phyloP scores from a whole-genome alignment of 805 yeast species.

The Teunomyces tritomae region DNA sequence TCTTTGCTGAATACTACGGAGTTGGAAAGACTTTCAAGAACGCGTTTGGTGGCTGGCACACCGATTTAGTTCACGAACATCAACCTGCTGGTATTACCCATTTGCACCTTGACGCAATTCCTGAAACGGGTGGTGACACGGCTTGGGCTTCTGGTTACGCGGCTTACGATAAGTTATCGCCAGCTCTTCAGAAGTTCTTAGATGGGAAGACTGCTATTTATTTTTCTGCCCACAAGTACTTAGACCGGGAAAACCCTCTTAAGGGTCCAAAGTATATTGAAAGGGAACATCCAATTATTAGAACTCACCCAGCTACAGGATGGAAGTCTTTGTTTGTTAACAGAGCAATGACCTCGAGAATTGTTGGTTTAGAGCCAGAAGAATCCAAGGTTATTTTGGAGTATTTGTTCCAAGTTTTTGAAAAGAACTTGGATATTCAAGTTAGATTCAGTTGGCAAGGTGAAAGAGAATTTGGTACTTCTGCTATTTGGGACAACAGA shows the following conservation, averaged over 20 bases:
- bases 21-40: constrained; percentile 1
- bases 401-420: constrained; percentile 45
- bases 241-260: constrained; percentile 45
- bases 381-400: constrained; percentile 50
- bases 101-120: constrained; percentile 51
- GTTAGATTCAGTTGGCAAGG: constrained; percentile 51
- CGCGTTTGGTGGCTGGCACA: constrained; percentile 38
- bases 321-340: constrained; percentile 58
- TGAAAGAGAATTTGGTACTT: constrained; percentile 42
- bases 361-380: constrained; percentile 50
- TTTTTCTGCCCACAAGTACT: constrained; percentile 40
- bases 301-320: constrained; percentile 67
- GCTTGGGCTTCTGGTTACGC: constrained; percentile 52
- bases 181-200: constrained; percentile 44
- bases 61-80: constrained; percentile 54
- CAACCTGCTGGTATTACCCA: constrained; percentile 58
- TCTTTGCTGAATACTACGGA: constrained; percentile 7
- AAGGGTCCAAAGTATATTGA: constrained; percentile 47
- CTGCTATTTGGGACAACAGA: constrained; percentile 15
- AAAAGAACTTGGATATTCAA: constrained; percentile 54
- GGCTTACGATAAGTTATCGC: constrained; percentile 52
- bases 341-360: constrained; percentile 48
- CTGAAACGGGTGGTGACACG: constrained; percentile 54
- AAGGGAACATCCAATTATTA: constrained; percentile 58
- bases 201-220: constrained; percentile 44